Base-by-base conservation (phyloP, 2,329 filamentous ascomycete species). In the Leptodontidium sp. region DNA sequence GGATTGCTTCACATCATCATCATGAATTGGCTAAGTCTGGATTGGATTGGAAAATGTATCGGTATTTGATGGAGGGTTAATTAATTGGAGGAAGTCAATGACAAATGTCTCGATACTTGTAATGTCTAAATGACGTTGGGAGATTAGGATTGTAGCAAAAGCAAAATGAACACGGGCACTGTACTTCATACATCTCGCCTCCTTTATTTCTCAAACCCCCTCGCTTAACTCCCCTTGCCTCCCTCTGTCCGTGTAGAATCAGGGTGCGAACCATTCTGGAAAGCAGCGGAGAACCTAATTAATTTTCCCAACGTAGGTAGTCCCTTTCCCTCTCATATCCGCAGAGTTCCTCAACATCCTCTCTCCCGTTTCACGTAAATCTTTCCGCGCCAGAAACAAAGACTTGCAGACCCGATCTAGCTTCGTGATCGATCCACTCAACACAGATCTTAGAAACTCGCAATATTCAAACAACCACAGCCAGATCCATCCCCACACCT, bases 11-110 rank as follows among this genome's bases (percentile, higher is more conserved):
- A 40, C 35, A 58, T 43, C n/a, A 40, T 58, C 35, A 15, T 58
- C 21, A 40, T 58, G 17, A 15, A 43, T 40, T 58, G 14, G 52
- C 29, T n/a, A 7, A 17, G 1, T n/a, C 6, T 53, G 35, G 17
- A 9, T 47, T n/a, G 45, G 45, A 47, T 7, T 12, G 12, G 35
- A 58, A 58, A 24, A 40, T 58, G 55, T 17, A 58, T 58, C 21
- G 55, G 55, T 58, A 40, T 38, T 24, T 58, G 53, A 26, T 32
- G 53, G 53, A n/a, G 53, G 53, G 38, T 57, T 57, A 58, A 40
- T 58, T 40, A 40, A 40, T 58, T 40, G 55, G 55, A 24, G 32
- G 53, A 9, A 21, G 21, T 12, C 24, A 3, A n/a, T 32, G 14
- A 17, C 14, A 21, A 21, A 38, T 57, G 32, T 35, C 11, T 58